Conservation (phyloP, 2,329 filamentous ascomycete genomes). For the Fusarium agapanthi region DNA sequence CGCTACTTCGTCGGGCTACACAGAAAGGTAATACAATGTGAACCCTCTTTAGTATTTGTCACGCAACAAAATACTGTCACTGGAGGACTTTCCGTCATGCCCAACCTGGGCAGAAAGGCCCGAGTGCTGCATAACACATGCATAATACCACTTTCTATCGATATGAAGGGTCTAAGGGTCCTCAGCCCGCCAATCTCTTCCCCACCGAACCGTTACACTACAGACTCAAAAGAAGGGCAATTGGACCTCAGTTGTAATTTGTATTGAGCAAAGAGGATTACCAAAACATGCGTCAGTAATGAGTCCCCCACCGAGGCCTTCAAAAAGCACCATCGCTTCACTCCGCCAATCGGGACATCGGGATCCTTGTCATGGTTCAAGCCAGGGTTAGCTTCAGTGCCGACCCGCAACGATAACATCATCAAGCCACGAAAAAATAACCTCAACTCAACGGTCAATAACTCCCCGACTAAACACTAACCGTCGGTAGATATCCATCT, state of each 20-base stretch:
- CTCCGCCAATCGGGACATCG: background rate
- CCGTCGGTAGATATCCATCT: background rate
- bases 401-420: background rate
- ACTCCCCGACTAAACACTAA: background rate
- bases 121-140: background rate
- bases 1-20: background rate
- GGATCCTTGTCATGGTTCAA: background rate
- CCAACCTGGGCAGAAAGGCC: background rate
- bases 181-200: background rate
- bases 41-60: background rate
- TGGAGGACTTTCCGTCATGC: background rate
- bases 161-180: background rate
- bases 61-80: too few relatives aligned
- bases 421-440: background rate
- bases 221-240: background rate
- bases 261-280: background rate
- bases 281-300: background rate
- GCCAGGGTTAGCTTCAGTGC: background rate
- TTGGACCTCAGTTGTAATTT: rapidly evolving
- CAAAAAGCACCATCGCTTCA: background rate
- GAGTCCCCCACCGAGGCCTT: background rate
- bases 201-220: background rate
- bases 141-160: background rate
- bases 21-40: rapidly evolving
- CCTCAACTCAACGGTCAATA: background rate